These are phyloP conservation scores for Axilococcus clingmanii DNA, from an alignment of 139 green algal genomes.

Conservation along the genomic window DNA sequence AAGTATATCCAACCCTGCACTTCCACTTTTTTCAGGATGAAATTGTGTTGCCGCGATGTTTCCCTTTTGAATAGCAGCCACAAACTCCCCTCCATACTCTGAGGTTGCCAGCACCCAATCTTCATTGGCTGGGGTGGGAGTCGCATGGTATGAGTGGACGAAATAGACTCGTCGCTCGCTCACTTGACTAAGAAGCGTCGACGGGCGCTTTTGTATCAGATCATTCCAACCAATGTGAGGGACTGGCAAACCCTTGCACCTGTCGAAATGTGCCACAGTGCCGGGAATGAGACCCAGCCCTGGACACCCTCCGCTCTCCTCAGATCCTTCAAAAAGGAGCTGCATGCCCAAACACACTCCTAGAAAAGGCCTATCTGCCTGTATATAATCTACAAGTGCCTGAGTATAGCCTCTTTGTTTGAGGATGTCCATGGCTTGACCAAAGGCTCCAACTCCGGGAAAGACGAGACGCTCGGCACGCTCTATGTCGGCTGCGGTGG, in stretches of 20 bases:
- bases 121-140: slow-evolving; percentile 46
- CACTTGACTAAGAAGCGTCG: slow-evolving; percentile 44
- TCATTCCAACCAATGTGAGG: slow-evolving; percentile 98
- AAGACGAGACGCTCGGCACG: slow-evolving; percentile 82
- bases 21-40: slow-evolving; percentile 95
- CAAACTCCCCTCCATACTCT: slow-evolving; percentile 83
- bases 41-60: slow-evolving; percentile 84
- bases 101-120: slow-evolving; percentile 90
- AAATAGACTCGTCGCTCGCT: slow-evolving; percentile 87
- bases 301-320: slow-evolving; percentile 89
- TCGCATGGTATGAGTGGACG: slow-evolving; percentile 90
- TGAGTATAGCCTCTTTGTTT: slow-evolving; percentile 50
- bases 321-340: slow-evolving; percentile 91
- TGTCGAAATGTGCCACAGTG: slow-evolving; percentile 62
- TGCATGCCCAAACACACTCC: slow-evolving; percentile 98
- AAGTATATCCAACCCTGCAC: slow-evolving; percentile 62
- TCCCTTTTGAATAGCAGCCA: slow-evolving; percentile 72
- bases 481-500: slow-evolving; percentile 53
- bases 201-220: slow-evolving; percentile 34
- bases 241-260: slow-evolving; percentile 64
- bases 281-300: slow-evolving; percentile 89
- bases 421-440: slow-evolving; percentile 76
- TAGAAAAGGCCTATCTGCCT: slow-evolving; percentile 78
- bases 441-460: slow-evolving; percentile 92
- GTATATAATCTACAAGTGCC: slow-evolving; percentile 77